These are phyloP conservation scores for Colletotrichum plurivorum DNA, from an alignment of 2,329 filamentous ascomycete species.

Conservation along the genomic window DNA sequence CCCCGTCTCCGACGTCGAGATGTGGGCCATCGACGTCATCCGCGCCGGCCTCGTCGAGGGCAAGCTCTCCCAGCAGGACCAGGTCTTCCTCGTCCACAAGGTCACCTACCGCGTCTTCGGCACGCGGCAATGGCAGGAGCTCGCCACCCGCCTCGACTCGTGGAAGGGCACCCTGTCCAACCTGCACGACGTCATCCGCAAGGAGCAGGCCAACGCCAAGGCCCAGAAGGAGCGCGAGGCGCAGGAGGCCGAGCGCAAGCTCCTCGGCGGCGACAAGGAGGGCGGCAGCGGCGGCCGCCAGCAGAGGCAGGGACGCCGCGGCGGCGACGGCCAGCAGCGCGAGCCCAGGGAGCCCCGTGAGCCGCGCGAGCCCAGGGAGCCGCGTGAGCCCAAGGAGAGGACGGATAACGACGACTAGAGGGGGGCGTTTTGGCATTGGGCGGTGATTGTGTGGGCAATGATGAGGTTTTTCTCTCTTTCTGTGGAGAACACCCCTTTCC, in stretches of 20 bases:
- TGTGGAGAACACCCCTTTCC: too few species aligned
- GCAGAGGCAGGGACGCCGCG: constrained; percentile 51
- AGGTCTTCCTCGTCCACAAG: constrained; percentile 95
- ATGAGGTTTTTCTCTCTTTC: neutral
- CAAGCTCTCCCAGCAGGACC: constrained; percentile 92
- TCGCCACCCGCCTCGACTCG: constrained; percentile 89
- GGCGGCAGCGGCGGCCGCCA: constrained; percentile 46
- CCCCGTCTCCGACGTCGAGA: constrained; percentile 87
- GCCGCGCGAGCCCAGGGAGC: constrained; percentile 44
- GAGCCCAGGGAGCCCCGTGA: constrained; percentile 46
- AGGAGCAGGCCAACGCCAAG: constrained; percentile 85
- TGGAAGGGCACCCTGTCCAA: constrained; percentile 87
- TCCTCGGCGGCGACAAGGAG: constrained; percentile 59
- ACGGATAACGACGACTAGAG: constrained; percentile 71
- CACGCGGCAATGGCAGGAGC: constrained; percentile 98
- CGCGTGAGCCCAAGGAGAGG: constrained; percentile 58
- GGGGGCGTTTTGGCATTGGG: neutral
- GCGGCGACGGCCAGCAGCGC: constrained; percentile 43
- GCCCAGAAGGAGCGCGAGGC: constrained; percentile 83
- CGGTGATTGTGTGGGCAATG: neutral
- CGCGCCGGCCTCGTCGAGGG: constrained; percentile 95
- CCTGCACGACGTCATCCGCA: constrained; percentile 83
- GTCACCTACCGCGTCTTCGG: constrained; percentile 97
- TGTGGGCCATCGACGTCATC: constrained; percentile 99
- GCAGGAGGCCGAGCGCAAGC: constrained; percentile 79